Conservation (phyloP, 768 basidiomycete species). For the Auriscalpium vulgare region DNA sequence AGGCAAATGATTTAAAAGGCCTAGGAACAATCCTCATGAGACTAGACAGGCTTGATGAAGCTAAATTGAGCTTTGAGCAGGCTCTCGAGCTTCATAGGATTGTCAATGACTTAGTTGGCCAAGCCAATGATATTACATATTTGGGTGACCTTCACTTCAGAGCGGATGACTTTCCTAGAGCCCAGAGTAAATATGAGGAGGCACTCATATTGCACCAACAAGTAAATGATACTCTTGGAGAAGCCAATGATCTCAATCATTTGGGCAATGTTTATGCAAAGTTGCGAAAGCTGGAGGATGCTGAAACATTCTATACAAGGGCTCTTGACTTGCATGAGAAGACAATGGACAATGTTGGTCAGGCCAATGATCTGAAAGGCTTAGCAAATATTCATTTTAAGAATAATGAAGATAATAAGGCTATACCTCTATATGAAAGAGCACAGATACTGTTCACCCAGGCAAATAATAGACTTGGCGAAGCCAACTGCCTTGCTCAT, state of each 20-base stretch:
- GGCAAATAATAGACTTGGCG: not conserved
- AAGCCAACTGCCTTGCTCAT: not conserved
- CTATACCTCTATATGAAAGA: not conserved
- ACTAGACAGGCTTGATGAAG: not conserved
- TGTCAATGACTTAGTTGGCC: constrained; percentile 4
- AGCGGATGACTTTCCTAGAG: constrained; percentile 1
- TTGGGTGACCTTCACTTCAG: constrained; percentile 7
- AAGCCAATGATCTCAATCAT: constrained; percentile 11
- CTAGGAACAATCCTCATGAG: constrained; percentile 5
- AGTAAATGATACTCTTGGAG: not conserved
- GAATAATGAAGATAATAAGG: not conserved
- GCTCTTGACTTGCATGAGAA: not conserved
- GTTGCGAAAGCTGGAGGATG: constrained; percentile 3
- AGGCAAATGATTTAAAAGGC: constrained; percentile 13
- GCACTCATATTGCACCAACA: constrained; percentile 3
- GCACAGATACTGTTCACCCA: not conserved
- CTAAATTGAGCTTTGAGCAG: not conserved
- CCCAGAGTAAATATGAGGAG: not conserved
- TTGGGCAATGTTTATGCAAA: constrained; percentile 6
- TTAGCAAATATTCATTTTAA: constrained; percentile 5
- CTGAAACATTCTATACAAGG: not conserved
- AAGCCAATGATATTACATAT: constrained; percentile 8
- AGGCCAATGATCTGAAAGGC: constrained; percentile 9
- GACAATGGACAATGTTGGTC: constrained; percentile 1
- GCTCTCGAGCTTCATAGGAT: constrained; percentile 1